Percentiles rank a stretch among this genome's conserved stretches.
Evolutionary conservation across 2,329 filamentous ascomycete genomes (phyloP).

Genomic region (Bipolaris bicolor): DNA sequence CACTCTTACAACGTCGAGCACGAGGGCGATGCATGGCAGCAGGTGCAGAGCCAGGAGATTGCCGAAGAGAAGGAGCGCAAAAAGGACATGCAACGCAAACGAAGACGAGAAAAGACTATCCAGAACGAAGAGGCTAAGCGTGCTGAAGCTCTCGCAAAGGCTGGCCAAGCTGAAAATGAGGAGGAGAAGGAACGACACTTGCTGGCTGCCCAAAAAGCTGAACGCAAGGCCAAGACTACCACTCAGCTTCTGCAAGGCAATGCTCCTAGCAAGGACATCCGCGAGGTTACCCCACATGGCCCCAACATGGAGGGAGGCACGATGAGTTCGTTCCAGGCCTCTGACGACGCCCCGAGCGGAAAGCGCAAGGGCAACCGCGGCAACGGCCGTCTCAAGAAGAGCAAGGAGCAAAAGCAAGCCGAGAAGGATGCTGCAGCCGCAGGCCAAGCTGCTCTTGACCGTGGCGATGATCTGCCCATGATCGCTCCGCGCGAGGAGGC

Average conservation of each 20-base stretch:
- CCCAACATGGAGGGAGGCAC: constrained; percentile 84
- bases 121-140: constrained; percentile 88
- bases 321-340: constrained; percentile 81
- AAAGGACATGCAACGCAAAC: constrained; percentile 99
- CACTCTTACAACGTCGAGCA: constrained; percentile 77
- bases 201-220: constrained; percentile 84
- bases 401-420: constrained; percentile 73
- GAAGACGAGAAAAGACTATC: constrained; percentile 90
- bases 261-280: constrained; percentile 73
- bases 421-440: constrained; percentile 81
- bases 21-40: constrained; percentile 79
- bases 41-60: constrained; percentile 88
- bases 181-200: constrained; percentile 80
- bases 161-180: constrained; percentile 79
- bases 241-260: constrained; percentile 86
- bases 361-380: constrained; percentile 61
- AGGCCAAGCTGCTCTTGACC: constrained; percentile 82
- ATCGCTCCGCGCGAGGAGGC: constrained; percentile 66
- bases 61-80: constrained; percentile 98
- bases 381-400: constrained; percentile 80
- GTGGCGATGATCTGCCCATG: constrained; percentile 72
- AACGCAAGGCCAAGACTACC: constrained; percentile 91
- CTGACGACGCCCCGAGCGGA: constrained; percentile 57
- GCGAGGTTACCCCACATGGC: constrained; percentile 73
- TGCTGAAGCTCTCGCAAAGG: constrained; percentile 76